Base-by-base conservation (phyloP, 192 early-diverging fungal genomes). In the Rhizophagus clarus region DNA sequence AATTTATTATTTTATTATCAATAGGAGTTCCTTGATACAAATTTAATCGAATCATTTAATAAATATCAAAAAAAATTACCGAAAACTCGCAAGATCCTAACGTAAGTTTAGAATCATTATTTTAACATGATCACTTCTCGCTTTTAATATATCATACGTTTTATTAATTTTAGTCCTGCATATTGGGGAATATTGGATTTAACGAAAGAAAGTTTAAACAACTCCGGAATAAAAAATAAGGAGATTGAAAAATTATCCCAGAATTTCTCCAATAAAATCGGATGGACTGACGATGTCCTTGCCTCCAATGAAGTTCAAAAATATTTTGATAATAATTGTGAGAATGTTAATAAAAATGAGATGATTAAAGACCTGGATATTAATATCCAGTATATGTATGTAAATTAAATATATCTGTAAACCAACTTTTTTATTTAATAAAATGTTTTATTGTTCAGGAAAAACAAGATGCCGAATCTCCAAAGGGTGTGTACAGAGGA, bases 141-240 rank as follows among this genome's bases (percentile, higher is more conserved):
- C 70, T 72, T 72, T 42, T 1, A 72, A 32, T 31, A 2, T 72
- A 17, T 22, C 45, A 72, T 72, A n/a, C 70, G 42, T 64, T 64
- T 64, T 14, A 14, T 31, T 7, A 64, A n/a, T n/a, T n/a, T 71
- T 71, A 71, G 69, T 0, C 69, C 69, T 7, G 69, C 69, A 4
- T 72, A 72, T 72, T 72, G 70, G 70, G 70, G 70, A 72, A 72
- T 72, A 72, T 72, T 72, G 20, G 70, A 72, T 72, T 8, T 72
- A 40, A 72, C 69, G 34, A 72, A 72, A 24, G 70, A 72, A 26
- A 72, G 70, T 72, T 40, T 72, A 22, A 72, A 72, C 10, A 72
- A 72, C 70, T 45, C 70, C 20, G 70, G 70, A 22, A 7, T 72
- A 72, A 72, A 72, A 14, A 40, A 72, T 45, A 45, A 2, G 37